Evolutionary conservation across 1,284 basidiomycete species (phyloP), one percentile per base, ranked within the genome.

Genomic region (Fomes fomentarius): DNA sequence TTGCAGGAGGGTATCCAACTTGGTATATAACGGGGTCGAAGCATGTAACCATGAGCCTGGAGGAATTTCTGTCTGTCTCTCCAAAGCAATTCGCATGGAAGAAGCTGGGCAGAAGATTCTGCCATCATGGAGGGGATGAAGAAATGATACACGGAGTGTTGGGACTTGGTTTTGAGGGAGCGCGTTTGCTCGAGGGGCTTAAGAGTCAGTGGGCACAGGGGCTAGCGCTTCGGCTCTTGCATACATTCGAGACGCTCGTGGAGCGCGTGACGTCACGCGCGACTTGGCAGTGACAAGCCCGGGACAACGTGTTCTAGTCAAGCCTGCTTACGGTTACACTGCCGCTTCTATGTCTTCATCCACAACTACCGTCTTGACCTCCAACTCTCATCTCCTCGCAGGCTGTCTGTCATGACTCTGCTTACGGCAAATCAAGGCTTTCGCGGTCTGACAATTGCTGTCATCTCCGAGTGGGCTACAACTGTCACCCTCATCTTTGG

Each of bases 401-500:
- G 1, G 11, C 14, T 24, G 38, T 40, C 22, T 26, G 21, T 35
- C 43, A 63, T 63, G 57, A 60, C 54, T 42, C 11, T 35, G 24
- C 28, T 46, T 21, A 14, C 35, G 26, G 46, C 50, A 33, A 44
- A 19, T 39, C 42, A 58, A 15, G 37, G 60, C 30, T 3, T 63
- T 14, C 57, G 55, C 45, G 66, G 51, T 1, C 39, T 68, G 31
- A 60, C 67, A 3, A 56, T 69, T 31, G 52, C 63, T n/a, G 39
- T 62, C 24, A 34, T 67, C 28, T 62, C 62, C 14, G 79, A 82
- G 56, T 81, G 77, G 77, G 50, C 72, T 6, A 63, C 74, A 28
- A 78, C 78, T 28, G 60, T 82, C 26, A 68, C 71, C 1, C 69
- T 83, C 24, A 76, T 83, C 19, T 83, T 83, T 62, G 81, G 81